Conservation (phyloP, 768 basidiomycete genomes). For the Plicaturopsis crispa region DNA sequence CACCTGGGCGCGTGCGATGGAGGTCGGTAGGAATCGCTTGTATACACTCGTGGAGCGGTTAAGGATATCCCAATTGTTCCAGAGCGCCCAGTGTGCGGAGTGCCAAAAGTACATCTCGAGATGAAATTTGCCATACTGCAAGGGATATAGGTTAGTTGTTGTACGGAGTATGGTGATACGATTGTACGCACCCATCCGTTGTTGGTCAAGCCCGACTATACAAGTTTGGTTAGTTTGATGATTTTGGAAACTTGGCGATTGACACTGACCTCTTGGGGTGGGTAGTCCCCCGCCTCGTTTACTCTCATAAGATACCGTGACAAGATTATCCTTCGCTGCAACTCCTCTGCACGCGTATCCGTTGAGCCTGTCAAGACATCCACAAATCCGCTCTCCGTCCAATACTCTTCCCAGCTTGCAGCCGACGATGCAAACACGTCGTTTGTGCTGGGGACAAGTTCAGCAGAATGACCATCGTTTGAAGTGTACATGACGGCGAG, state of each 20-base stretch:
- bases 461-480: constrained; percentile 2
- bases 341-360: constrained; percentile 41
- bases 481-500: constrained; percentile 28
- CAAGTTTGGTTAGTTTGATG: too few relatives aligned
- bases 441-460: constrained; percentile 15
- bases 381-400: constrained; percentile 43
- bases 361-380: constrained; percentile 42
- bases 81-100: constrained; percentile 49
- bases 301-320: constrained; percentile 51
- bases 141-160: too few relatives aligned
- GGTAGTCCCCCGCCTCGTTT: constrained; percentile 48
- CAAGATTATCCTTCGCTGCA: constrained; percentile 49
- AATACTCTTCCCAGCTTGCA: constrained; percentile 37
- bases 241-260: constrained; percentile 1
- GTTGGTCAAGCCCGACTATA: constrained; percentile 46
- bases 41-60: constrained; percentile 36
- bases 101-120: constrained; percentile 63
- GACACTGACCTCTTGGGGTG: constrained; percentile 46
- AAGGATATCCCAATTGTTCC: constrained; percentile 55
- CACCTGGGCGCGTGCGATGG: constrained; percentile 38
- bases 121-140: constrained; percentile 46
- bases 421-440: constrained; percentile 27
- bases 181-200: constrained; percentile 51
- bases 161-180: too few relatives aligned
- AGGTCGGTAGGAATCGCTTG: constrained; percentile 36